Percentiles rank a stretch among this genome's conserved stretches.
These are phyloP conservation scores for Calonectria hawksworthii DNA, from an alignment of 2,329 filamentous ascomycete genomes.

Conservation along the genomic window DNA sequence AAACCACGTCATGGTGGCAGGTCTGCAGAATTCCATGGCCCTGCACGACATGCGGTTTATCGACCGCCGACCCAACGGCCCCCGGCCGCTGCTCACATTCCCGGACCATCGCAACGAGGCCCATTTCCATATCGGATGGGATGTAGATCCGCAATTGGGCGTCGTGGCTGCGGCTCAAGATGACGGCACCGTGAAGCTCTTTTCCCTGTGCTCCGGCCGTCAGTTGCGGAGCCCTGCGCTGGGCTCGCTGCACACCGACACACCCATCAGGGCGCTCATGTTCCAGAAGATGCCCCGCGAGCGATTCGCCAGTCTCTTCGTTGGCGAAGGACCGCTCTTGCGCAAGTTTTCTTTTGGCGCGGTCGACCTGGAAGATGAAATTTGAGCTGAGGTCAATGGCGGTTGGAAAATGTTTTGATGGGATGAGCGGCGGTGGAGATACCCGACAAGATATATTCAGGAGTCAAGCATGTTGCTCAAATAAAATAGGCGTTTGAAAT, in stretches of 20 bases:
- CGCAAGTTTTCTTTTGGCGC: slow-evolving; percentile 61
- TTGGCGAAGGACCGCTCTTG: slow-evolving; percentile 55
- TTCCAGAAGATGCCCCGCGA: slow-evolving; percentile 63
- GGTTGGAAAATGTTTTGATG: background rate
- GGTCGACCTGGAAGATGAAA: slow-evolving; percentile 51
- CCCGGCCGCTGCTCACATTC: slow-evolving; percentile 62
- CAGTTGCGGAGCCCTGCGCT: slow-evolving; percentile 49
- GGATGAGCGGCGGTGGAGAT: too few relatives aligned
- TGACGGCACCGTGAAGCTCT: slow-evolving; percentile 62
- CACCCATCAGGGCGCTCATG: slow-evolving; percentile 58
- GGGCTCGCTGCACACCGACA: slow-evolving; percentile 36
- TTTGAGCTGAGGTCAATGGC: slow-evolving; percentile 34
- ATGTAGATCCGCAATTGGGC: slow-evolving; percentile 61
- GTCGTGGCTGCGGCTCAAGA: slow-evolving; percentile 69
- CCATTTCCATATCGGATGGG: slow-evolving; percentile 65
- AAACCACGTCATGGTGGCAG: slow-evolving; percentile 67
- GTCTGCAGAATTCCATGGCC: slow-evolving; percentile 63
- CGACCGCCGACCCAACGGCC: slow-evolving; percentile 33
- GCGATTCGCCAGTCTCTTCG: slow-evolving; percentile 61
- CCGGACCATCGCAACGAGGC: slow-evolving; percentile 64
- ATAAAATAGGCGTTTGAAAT: background rate
- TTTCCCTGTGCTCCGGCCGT: slow-evolving; percentile 63
- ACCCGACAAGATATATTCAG: background rate
- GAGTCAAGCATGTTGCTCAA: background rate
- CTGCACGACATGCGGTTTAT: slow-evolving; percentile 70